Evolutionary conservation across 345 rosid species (phyloP), one percentile per base, ranked within the genome.

Genomic region (Brassica juncea): DNA sequence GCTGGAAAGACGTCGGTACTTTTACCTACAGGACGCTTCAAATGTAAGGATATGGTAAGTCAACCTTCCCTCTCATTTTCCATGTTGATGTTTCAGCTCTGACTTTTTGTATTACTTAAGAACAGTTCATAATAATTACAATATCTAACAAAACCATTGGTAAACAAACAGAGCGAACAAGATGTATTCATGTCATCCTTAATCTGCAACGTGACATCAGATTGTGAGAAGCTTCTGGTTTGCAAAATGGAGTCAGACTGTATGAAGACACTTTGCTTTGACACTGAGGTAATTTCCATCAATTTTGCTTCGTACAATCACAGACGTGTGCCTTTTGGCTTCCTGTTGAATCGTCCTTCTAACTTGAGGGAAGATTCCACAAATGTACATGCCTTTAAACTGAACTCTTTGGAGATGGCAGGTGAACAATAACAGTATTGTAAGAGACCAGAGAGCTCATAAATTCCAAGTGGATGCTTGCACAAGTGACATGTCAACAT

Each of bases 211-310:
- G 83, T 93, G 86, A 92, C 87, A 80, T 82, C 77, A 73, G 92
- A 89, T 75, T 93, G 93, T 74, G 86, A 90, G 87, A 93, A 88
- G 88, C 89, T 90, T 80, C 86, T 95, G 65, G 88, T 93, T 81
- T 95, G 97, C 91, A 91, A 88, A 84, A 80, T 89, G 90, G 98
- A 93, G 81, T 77, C 88, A 77, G 98, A 91, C 76, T 95, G 96
- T 79, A 89, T 86, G 72, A 95, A 88, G 87, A 91, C 90, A 67
- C 88, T 93, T 81, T 93, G 85, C 61, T 95, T 93, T 76, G 94
- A 95, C 77, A 91, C 98, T 12, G 97, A 93, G 97, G 98, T 95
- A 82, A 60, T 11, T 28, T 58, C 60, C 76, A 83, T 80, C 34
- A 64, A 32, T 70, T 21, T 66, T 58, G 30, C 70, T 9, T 28